Percentiles rank a stretch among this genome's conserved stretches.
Conservation (phyloP, 73 alveolate genomes). For the Tetrahymena malaccensis region DNA sequence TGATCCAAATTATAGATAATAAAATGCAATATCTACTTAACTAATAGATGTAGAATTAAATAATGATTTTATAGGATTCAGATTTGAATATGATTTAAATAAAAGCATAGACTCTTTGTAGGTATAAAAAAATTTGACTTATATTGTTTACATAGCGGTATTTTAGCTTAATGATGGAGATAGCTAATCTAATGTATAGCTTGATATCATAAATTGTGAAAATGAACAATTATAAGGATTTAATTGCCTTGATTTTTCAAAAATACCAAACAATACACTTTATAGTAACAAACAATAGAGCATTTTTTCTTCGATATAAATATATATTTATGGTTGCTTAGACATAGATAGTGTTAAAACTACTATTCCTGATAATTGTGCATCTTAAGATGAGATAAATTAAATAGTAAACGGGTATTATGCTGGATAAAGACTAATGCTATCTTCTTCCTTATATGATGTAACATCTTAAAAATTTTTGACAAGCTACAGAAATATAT, state of each 20-base stretch:
- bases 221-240: not conserved
- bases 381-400: not conserved
- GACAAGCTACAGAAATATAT: not conserved
- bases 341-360: not conserved
- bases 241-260: not conserved
- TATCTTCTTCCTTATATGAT: not conserved
- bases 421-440: not conserved
- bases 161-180: not conserved
- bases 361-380: not conserved
- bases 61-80: not conserved
- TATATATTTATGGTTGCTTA: not conserved
- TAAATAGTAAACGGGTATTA: not conserved
- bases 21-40: not conserved
- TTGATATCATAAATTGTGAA: not conserved
- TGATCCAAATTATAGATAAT: not conserved
- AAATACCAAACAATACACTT: not conserved
- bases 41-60: not conserved
- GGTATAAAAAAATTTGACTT: too few relatives aligned
- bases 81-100: not conserved
- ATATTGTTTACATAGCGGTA: not conserved
- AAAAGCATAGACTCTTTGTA: not conserved
- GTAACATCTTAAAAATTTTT: not conserved
- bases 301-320: not conserved
- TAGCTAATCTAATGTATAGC: too few relatives aligned
- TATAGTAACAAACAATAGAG: too few relatives aligned